phyloP scores from a whole-genome alignment of 129 eudicot genomes.

The Calendula officinalis region DNA sequence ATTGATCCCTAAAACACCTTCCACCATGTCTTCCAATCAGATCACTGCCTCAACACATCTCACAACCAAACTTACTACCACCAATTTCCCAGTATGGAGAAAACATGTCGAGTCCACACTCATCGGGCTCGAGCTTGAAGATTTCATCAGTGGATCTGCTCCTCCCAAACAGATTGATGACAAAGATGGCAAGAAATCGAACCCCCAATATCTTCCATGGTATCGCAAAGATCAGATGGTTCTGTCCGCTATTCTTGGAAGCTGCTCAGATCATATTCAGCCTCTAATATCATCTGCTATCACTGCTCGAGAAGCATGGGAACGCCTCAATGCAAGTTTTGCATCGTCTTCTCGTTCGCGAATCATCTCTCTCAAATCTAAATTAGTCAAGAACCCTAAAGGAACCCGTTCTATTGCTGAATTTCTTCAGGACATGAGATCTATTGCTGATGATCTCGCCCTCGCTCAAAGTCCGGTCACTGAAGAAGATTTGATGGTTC shows the following conservation, averaged over 20 bases:
- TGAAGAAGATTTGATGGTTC: constrained; percentile 1
- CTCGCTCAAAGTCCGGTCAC: background rate
- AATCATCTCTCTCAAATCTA: background rate
- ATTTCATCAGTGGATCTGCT: too few relatives aligned
- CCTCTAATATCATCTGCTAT: background rate
- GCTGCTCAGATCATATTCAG: background rate
- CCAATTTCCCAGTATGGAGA: too few relatives aligned
- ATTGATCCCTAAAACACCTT: too few relatives aligned
- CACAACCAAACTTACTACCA: too few relatives aligned
- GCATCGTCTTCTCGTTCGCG: background rate
- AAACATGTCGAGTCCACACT: too few relatives aligned
- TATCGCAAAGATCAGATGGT: background rate
- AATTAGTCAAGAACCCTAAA: background rate
- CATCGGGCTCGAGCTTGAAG: too few relatives aligned
- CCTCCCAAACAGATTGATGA: too few relatives aligned
- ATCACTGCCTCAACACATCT: too few relatives aligned
- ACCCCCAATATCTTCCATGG: background rate
- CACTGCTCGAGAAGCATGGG: background rate
- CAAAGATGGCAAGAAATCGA: background rate
- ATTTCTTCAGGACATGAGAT: background rate
- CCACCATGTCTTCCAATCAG: too few relatives aligned
- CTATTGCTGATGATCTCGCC: constrained; percentile 7
- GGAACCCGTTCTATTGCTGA: background rate
- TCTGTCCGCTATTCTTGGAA: background rate
- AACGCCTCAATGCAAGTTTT: background rate